These are phyloP conservation scores for Isoetes taiwanensis DNA, from an alignment of 75 land plant genomes.

Conservation along the genomic window DNA sequence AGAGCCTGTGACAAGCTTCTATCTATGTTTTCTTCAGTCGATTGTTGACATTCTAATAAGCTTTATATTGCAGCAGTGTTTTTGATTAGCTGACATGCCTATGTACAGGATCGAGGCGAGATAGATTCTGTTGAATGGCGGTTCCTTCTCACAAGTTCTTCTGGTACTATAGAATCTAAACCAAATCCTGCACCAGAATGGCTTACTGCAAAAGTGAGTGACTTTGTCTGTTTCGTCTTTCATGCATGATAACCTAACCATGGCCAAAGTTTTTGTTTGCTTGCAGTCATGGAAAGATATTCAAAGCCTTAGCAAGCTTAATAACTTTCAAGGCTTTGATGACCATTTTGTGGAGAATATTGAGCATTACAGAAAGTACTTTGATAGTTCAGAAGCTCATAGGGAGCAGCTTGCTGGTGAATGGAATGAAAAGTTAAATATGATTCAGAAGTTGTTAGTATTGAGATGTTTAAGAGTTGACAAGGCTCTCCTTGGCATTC, in stretches of 20 bases:
- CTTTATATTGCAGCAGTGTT: no score
- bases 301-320: conserved; percentile 12
- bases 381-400: conserved; percentile 26
- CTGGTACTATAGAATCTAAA: conserved; percentile 3
- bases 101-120: conserved; percentile 11
- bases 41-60: no score
- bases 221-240: neutral
- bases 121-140: conserved; percentile 25
- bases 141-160: conserved; percentile 19
- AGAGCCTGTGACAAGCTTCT: no score
- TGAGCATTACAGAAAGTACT: conserved; percentile 21
- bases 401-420: conserved; percentile 20
- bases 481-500: conserved; percentile 29
- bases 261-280: neutral
- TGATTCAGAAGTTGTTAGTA: conserved; percentile 23
- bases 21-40: no score
- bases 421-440: conserved; percentile 20
- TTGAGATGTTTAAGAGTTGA: conserved; percentile 28
- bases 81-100: no score
- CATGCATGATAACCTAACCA: neutral
- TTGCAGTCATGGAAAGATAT: conserved; percentile 24
- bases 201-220: conserved; percentile 23
- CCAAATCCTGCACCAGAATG: conserved; percentile 28
- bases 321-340: conserved; percentile 13
- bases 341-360: conserved; percentile 19